A percentile compares a stretch with the other conserved stretches of the same genome.
Conservation (phyloP, 495 filamentous ascomycete genomes). For the Trichoderma asperelloides region DNA sequence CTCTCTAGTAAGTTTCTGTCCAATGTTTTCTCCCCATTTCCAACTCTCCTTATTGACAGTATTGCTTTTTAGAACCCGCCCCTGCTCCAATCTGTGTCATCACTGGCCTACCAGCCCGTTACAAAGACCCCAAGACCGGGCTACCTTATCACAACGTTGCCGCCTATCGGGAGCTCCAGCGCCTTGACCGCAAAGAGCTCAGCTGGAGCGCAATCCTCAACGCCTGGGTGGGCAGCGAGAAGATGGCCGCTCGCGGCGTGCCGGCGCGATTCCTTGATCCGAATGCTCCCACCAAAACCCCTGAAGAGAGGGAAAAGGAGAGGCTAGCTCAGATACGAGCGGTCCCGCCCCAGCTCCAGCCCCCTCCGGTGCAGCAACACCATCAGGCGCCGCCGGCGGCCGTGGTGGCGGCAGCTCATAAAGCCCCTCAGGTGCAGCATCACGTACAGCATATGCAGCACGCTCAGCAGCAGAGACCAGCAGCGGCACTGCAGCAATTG, state of each 20-base stretch:
- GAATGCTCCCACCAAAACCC: background rate
- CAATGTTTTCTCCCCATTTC: background rate
- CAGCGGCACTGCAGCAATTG: background rate
- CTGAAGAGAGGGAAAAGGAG: slow-evolving; percentile 4
- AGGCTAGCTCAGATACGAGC: slow-evolving; percentile 6
- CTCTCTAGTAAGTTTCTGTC: slow-evolving; percentile 27
- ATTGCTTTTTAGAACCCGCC: slow-evolving; percentile 19
- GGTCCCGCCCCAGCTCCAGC: background rate
- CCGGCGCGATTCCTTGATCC: slow-evolving; percentile 52
- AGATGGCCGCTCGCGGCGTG: slow-evolving; percentile 54
- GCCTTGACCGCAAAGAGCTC: slow-evolving; percentile 55
- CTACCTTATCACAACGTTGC: slow-evolving; percentile 66
- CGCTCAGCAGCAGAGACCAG: background rate
- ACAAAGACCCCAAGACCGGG: slow-evolving; percentile 67
- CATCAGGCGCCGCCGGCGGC: slow-evolving; percentile 1
- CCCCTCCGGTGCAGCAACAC: background rate
- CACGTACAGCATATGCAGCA: background rate
- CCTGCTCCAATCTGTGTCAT: slow-evolving; percentile 58
- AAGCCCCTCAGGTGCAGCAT: background rate
- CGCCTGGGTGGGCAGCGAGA: slow-evolving; percentile 59
- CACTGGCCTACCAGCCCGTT: slow-evolving; percentile 67
- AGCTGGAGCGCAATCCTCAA: slow-evolving; percentile 68
- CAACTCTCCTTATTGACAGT: background rate
- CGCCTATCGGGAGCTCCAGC: slow-evolving; percentile 65
- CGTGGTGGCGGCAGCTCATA: background rate